Conservation (phyloP, 257 asterid species). For the Primulina huaijiensis region DNA sequence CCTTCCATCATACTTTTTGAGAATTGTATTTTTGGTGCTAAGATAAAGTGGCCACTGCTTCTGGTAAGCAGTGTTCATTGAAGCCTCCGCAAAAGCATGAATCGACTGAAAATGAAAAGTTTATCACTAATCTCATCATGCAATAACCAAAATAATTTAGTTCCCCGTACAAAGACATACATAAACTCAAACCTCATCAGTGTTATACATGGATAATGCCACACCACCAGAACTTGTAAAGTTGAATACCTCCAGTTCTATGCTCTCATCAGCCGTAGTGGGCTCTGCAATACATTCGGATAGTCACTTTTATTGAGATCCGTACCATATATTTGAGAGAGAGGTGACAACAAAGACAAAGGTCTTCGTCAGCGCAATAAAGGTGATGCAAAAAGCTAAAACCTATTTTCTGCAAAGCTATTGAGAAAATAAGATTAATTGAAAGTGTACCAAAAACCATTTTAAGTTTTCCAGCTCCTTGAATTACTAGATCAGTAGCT, state of each 20-base stretch:
- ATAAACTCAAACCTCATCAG: conserved; percentile 55
- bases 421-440: conserved; percentile 8
- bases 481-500: conserved; percentile 53
- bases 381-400: conserved; percentile 7
- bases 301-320: conserved; percentile 7
- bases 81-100: conserved; percentile 85
- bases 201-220: conserved; percentile 68
- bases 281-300: conserved; percentile 46
- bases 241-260: conserved; percentile 57
- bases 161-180: not conserved
- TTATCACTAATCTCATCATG: conserved; percentile 15
- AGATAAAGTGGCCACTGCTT: conserved; percentile 96
- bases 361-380: conserved; percentile 5
- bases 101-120: conserved; percentile 57
- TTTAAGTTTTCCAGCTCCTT: conserved; percentile 61
- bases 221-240: conserved; percentile 66
- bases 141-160: conserved; percentile 2
- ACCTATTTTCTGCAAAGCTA: not conserved
- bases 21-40: conserved; percentile 96
- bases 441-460: conserved; percentile 49
- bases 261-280: conserved; percentile 30
- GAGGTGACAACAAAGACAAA: not conserved
- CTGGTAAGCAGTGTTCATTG: conserved; percentile 90
- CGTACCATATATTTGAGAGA: conserved; percentile 10
- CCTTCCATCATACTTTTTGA: conserved; percentile 99